phyloP scores from a whole-genome alignment of 495 filamentous ascomycete species.

The Jackrogersella multiformis region DNA sequence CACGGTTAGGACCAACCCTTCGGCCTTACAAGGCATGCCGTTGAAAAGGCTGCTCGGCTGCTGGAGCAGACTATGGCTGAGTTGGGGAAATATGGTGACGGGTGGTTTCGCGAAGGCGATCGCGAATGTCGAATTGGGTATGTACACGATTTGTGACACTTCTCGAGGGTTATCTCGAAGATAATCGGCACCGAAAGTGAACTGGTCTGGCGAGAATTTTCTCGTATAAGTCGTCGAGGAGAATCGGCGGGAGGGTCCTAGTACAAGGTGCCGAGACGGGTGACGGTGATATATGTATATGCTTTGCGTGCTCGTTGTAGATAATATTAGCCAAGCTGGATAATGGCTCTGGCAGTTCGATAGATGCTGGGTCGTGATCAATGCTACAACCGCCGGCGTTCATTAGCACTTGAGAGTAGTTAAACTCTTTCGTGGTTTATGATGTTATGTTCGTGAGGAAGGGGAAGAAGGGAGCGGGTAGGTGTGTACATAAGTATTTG shows the following conservation, averaged over 20 bases:
- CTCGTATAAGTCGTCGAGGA: conserved; percentile 15
- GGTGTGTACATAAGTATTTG: conserved; percentile 49
- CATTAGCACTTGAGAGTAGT: conserved; percentile 32
- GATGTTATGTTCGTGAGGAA: conserved; percentile 28
- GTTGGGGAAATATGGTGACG: conserved; percentile 36
- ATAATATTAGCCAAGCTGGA: conserved; percentile 14
- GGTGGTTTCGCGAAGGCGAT: conserved; percentile 42
- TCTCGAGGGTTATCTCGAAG: conserved; percentile 10
- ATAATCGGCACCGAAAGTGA: conserved; percentile 38
- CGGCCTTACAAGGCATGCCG: conserved; percentile 59
- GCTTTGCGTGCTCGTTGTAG: conserved; percentile 35
- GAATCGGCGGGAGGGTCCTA: conserved; percentile 6
- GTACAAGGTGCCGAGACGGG: conserved; percentile 19
- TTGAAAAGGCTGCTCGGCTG: conserved; percentile 41
- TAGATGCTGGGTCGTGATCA: conserved; percentile 39
- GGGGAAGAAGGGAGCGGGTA: conserved; percentile 34
- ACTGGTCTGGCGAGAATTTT: conserved; percentile 20
- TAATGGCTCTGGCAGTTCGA: conserved; percentile 19
- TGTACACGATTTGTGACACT: background rate
- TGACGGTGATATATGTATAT: conserved; percentile 22
- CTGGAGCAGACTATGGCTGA: conserved; percentile 32
- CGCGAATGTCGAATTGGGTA: conserved; percentile 39
- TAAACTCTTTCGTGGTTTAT: conserved; percentile 37
- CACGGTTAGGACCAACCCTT: conserved; percentile 80
- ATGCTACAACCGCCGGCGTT: conserved; percentile 31